Base-by-base conservation (phyloP, 176 grass and related monocot species). In the Hordeum marinum region DNA sequence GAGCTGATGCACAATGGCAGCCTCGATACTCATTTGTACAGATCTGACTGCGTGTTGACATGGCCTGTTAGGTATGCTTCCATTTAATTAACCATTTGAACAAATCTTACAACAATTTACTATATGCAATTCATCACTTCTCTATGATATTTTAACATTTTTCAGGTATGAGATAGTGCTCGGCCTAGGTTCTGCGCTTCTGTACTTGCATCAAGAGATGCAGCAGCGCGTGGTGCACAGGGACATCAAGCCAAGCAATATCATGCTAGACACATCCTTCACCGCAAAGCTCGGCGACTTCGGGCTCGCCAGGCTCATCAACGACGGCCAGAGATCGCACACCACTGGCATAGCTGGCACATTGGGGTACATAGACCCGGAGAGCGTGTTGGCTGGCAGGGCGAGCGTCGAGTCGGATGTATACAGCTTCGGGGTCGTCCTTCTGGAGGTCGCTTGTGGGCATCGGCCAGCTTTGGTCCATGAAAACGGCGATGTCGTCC, bases 1-100 rank as follows among this genome's bases (percentile, higher is more conserved):
- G 83, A 88, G 7, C 71, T 76, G 79, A 86, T 90, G 66, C 83
- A 75, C 15, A 91, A 94, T 58, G 88, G 82, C 8, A 94, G 89
- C 82, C 84, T 91, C 24, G 93, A 92, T 15, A 59, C 42, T 31
- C 42, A 48, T 50, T 0, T 74, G 0, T 50, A 50, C 24, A 50
- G 1, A 50, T 4, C 14, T 0, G 71, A 50, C 25, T 5, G 14
- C 0, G 4, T 50, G 71, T 24, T 74, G 71, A 0, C 41, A 74
- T 74, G 71, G 71, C 14, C 8, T 1, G 13, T 74, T 27, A 74
- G 71, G 71, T 74, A 69, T 68, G 18, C 6, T 4, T 11, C 0
- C 26, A n/a, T 0, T n/a, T 57, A 57, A 57, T 57, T 8, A 57
- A 57, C 52, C 7, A 69, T 68, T n/a, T 68, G 0, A 37, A 57